Percentiles rank a stretch among this genome's conserved stretches.
These are phyloP conservation scores for Batkoa obscura DNA, from an alignment of 371 early-diverging fungal genomes.

Conservation along the genomic window DNA sequence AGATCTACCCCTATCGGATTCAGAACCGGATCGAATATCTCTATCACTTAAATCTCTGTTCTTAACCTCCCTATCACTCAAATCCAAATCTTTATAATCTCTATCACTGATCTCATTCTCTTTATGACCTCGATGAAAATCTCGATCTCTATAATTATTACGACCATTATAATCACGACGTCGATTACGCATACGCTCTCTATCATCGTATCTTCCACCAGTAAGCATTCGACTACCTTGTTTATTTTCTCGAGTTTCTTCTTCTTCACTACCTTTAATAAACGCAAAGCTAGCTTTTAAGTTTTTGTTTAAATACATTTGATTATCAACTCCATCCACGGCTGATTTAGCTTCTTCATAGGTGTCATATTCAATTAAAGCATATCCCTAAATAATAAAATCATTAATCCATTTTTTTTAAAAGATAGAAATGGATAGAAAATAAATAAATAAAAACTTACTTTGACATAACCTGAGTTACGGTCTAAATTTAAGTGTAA, in stretches of 20 bases:
- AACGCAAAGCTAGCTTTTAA: constrained; percentile 76
- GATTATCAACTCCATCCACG: constrained; percentile 45
- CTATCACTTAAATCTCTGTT: too few species aligned
- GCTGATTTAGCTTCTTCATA: constrained; percentile 67
- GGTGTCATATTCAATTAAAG: constrained; percentile 71
- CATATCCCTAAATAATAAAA: constrained; percentile 54
- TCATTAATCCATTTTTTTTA: neutral
- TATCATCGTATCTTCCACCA: neutral
- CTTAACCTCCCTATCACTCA: too few species aligned
- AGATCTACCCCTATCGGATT: too few species aligned
- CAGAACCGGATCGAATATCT: too few species aligned
- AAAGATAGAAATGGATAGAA: neutral
- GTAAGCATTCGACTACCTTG: neutral
- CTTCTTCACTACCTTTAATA: constrained; percentile 15
- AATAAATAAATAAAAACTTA: constrained; percentile 13
- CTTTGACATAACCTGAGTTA: constrained; percentile 80
- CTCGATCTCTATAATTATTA: neutral
- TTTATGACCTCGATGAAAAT: too few species aligned
- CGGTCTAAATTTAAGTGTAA: constrained; percentile 84
- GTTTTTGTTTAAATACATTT: constrained; percentile 44
- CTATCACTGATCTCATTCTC: too few species aligned
- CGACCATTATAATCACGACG: neutral
- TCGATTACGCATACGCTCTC: neutral
- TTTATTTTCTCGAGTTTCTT: neutral
- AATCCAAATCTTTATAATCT: too few species aligned